A percentile compares a stretch with the other conserved stretches of the same genome.
phyloP scores from a whole-genome alignment of 2,329 filamentous ascomycete genomes.

The Talaromyces pinophilus region DNA sequence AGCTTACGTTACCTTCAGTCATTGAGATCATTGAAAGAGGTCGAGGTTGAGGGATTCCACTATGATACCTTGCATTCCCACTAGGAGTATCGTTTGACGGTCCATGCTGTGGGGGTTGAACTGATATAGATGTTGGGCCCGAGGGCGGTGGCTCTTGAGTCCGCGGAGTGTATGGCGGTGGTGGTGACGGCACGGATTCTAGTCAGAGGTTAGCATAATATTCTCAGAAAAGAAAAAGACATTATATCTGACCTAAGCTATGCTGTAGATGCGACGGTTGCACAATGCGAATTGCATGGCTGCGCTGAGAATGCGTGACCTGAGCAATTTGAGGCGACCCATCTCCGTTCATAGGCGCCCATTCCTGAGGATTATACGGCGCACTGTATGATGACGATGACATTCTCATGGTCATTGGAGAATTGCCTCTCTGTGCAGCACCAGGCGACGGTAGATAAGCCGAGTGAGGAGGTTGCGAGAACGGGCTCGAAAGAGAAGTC shows the following conservation, averaged over 20 bases:
- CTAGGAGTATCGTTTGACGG: slow-evolving; percentile 19
- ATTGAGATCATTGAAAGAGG: slow-evolving; percentile 37
- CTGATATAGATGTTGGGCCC: slow-evolving; percentile 26
- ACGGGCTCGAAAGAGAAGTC: slow-evolving; percentile 48
- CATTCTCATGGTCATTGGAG: slow-evolving; percentile 48
- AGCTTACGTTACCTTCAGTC: slow-evolving; percentile 30
- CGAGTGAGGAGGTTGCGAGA: slow-evolving; percentile 40
- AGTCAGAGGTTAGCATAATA: neutral
- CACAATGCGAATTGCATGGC: slow-evolving; percentile 32
- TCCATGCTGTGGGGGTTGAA: slow-evolving; percentile 26
- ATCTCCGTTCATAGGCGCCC: slow-evolving; percentile 44
- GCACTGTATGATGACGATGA: slow-evolving; percentile 42
- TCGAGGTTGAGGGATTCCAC: slow-evolving; percentile 27
- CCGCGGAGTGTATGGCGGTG: slow-evolving; percentile 44
- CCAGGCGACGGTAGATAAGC: slow-evolving; percentile 42
- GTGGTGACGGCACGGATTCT: slow-evolving; percentile 38
- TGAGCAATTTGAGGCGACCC: slow-evolving; percentile 31
- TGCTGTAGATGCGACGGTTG: slow-evolving; percentile 32
- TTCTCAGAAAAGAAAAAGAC: too few relatives aligned
- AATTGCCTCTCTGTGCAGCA: slow-evolving; percentile 38
- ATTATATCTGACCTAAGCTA: slow-evolving; percentile 34
- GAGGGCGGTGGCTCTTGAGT: slow-evolving; percentile 29
- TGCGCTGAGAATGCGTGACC: slow-evolving; percentile 33
- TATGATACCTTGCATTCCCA: slow-evolving; percentile 20
- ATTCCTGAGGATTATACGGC: slow-evolving; percentile 53